Conservation (phyloP, 2,329 filamentous ascomycete species). For the Aplosporella prunicola region DNA sequence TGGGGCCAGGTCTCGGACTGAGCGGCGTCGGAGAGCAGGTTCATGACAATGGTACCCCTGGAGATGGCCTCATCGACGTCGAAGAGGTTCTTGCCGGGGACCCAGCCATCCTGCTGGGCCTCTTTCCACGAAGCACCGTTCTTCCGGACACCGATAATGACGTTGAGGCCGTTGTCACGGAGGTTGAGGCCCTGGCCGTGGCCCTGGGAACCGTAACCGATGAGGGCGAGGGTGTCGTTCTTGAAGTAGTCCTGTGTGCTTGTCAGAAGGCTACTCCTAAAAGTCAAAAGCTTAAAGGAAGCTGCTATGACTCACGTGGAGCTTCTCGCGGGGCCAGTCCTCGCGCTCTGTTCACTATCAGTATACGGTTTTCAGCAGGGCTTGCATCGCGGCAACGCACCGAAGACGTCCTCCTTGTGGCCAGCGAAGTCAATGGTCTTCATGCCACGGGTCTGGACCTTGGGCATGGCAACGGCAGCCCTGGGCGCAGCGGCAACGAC, state of each 20-base stretch:
- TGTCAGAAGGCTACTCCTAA: conserved; percentile 20
- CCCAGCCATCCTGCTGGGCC: conserved; percentile 93
- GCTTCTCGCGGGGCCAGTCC: conserved; percentile 98
- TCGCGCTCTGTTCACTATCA: conserved; percentile 62
- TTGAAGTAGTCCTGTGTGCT: conserved; percentile 87
- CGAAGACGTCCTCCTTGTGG: conserved; percentile 87
- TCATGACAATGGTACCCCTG: conserved; percentile 95
- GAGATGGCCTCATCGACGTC: conserved; percentile 94
- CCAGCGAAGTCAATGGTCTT: conserved; percentile 99
- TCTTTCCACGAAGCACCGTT: conserved; percentile 98
- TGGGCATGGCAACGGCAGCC: conserved; percentile 35
- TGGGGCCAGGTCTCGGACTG: conserved; percentile 98
- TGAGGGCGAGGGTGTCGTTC: conserved; percentile 97
- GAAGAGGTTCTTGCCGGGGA: conserved; percentile 97
- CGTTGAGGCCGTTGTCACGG: conserved; percentile 98
- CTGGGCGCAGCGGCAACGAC: conserved; percentile 37
- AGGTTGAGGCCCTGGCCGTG: conserved; percentile 99
- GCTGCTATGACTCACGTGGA: conserved; percentile 58
- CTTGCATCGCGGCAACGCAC: conserved; percentile 42
- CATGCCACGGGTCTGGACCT: conserved; percentile 72
- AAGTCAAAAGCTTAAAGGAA: conserved; percentile 8
- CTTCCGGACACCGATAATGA: conserved; percentile 98
- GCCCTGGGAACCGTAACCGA: conserved; percentile 96
- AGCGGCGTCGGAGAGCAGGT: conserved; percentile 93
- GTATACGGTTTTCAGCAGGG: conserved; percentile 21